phyloP scores from a whole-genome alignment of 2,329 filamentous ascomycete genomes.

The Plectosphaerella sp. region DNA sequence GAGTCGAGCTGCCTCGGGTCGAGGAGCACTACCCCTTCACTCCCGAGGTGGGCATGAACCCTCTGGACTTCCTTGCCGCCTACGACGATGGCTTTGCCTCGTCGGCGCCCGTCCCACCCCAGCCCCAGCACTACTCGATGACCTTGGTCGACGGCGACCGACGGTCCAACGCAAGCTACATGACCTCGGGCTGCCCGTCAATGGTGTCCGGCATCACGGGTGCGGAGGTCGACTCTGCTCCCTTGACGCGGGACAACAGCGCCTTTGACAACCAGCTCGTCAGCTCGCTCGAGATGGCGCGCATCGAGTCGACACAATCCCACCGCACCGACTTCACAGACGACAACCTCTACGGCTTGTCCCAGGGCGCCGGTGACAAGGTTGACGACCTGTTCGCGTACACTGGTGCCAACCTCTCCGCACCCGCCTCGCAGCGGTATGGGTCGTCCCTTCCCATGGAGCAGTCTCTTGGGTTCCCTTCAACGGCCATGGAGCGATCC shows the following conservation, averaged over 20 bases:
- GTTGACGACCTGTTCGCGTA: slow-evolving; percentile 28
- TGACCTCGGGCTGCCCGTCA: slow-evolving; percentile 35
- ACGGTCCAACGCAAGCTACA: slow-evolving; percentile 14
- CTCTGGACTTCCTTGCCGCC: slow-evolving; percentile 31
- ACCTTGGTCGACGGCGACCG: slow-evolving; percentile 13
- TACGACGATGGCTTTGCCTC: slow-evolving; percentile 18
- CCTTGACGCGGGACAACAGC: slow-evolving; percentile 40
- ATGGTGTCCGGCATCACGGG: slow-evolving; percentile 36
- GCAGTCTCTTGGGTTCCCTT: slow-evolving; percentile 18
- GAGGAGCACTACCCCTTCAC: slow-evolving; percentile 23
- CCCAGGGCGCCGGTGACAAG: slow-evolving; percentile 19
- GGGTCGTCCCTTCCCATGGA: slow-evolving; percentile 20
- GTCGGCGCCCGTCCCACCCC: slow-evolving; percentile 15
- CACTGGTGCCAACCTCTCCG: slow-evolving; percentile 30
- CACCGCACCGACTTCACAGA: slow-evolving; percentile 17
- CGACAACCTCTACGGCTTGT: slow-evolving; percentile 14
- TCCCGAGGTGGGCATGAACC: slow-evolving; percentile 29
- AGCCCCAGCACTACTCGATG: slow-evolving; percentile 14
- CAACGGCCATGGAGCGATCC: slow-evolving; percentile 42
- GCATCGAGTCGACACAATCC: slow-evolving; percentile 32
- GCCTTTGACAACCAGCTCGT: slow-evolving; percentile 22
- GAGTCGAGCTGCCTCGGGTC: slow-evolving; percentile 24
- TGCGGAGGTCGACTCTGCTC: slow-evolving; percentile 25
- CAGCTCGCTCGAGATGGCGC: slow-evolving; percentile 28
- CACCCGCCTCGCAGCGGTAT: slow-evolving; percentile 22